Base-by-base conservation (phyloP, 768 basidiomycete genomes). In the Dacryopinax spathularia region DNA sequence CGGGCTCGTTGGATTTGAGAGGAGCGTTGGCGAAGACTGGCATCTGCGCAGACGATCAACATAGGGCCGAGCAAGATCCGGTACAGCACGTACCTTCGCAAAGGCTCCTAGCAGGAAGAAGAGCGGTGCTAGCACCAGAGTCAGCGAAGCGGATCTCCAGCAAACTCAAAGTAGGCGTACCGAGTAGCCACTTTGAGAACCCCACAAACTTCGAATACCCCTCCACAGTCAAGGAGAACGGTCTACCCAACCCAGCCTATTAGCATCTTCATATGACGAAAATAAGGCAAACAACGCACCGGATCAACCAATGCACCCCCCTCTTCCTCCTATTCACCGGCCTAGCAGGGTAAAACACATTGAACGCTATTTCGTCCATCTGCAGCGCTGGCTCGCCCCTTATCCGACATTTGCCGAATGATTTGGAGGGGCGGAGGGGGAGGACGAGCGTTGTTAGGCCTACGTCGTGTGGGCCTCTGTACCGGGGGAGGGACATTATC, bases 291-390 rank as follows among this genome's bases (percentile, higher is more conserved):
- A n/a, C 25, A 41, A 72, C 79, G 33, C 60, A 84, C 85, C 83
- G 76, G 66, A 81, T 67, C 13, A 86, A 67, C 86, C 86, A 87
- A 63, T 77, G 66, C 33, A 84, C 66, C 1, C 83, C 82, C 64
- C 76, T 77, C 41, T 70, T 73, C 6, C 68, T 34, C 66, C 70
- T 56, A 34, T 61, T 34, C 15, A 33, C 31, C 6, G 64, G 37
- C 59, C 81, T 76, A 7, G 83, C 79, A 31, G 87, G 86, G 69
- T 88, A 88, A 70, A 80, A 87, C 1, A 77, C 80, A 31, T 81
- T 85, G 68, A 85, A 88, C 0, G 79, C 79, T 33, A 86, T 78
- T 71, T 88, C 84, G 36, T 84, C 80, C 6, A 88, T 75, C 33
- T 74, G 68, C 33, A 88, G 72, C 0, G 82, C 84, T 22, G 77